Conservation (phyloP, 352 stramenopile genomes). For the Elongisporangium anandrum region DNA sequence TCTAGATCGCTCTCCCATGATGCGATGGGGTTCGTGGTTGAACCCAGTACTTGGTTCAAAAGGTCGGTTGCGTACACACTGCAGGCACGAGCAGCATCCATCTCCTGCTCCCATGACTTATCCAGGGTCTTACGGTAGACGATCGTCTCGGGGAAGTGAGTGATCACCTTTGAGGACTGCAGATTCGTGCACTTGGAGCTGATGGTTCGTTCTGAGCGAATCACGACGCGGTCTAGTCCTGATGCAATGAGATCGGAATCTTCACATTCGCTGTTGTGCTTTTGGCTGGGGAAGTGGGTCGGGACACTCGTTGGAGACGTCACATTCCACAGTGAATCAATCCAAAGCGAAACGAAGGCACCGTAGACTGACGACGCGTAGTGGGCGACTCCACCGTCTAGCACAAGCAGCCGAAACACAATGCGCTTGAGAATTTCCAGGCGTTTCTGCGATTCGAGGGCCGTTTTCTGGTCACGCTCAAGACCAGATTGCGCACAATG, state of each 20-base stretch:
- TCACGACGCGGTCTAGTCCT: constrained; percentile 28
- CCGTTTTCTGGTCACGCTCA: constrained; percentile 6
- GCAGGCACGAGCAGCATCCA: constrained; percentile 53
- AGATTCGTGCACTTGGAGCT: constrained; percentile 82
- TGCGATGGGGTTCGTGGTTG: constrained; percentile 7
- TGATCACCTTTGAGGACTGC: constrained; percentile 74
- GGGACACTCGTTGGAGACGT: constrained; percentile 63
- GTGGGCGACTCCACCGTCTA: constrained; percentile 56
- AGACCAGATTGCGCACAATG: constrained; percentile 9
- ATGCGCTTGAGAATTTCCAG: constrained; percentile 46
- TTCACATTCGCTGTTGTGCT: constrained; percentile 21
- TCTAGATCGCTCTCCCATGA: constrained; percentile 4
- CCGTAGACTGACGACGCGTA: constrained; percentile 69
- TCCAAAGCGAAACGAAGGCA: constrained; percentile 60
- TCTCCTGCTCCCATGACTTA: constrained; percentile 61
- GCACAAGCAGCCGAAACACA: constrained; percentile 39
- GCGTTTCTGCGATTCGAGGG: constrained; percentile 8
- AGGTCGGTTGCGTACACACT: constrained; percentile 54
- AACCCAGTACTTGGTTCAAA: constrained; percentile 34
- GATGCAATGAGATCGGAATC: constrained; percentile 5
- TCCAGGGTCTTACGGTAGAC: constrained; percentile 77
- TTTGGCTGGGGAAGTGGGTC: constrained; percentile 54
- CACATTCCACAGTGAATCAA: constrained; percentile 60
- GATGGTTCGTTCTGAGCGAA: constrained; percentile 71
- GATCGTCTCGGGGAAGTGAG: constrained; percentile 38